A percentile compares a stretch with the other conserved stretches of the same genome.
These are phyloP conservation scores for Diaporthe sp. DNA, from an alignment of 2,329 filamentous ascomycete species.

Conservation along the genomic window DNA sequence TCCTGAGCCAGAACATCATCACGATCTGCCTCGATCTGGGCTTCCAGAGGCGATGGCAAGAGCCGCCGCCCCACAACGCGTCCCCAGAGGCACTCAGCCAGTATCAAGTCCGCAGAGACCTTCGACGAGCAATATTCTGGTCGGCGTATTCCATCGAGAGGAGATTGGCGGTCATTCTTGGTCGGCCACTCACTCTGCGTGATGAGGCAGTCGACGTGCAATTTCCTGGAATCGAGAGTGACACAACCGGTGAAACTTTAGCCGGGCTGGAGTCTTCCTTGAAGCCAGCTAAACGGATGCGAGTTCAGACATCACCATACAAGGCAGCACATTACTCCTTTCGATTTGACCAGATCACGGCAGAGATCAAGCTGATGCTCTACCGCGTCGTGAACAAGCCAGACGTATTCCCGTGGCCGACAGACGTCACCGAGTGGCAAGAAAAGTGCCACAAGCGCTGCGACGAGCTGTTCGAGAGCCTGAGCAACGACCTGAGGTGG, in stretches of 20 bases:
- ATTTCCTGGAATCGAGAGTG: conserved; percentile 6
- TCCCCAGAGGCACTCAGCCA: conserved; percentile 17
- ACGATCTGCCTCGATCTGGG: conserved; percentile 48
- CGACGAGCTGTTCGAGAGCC: conserved; percentile 38
- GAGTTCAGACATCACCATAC: conserved; percentile 42
- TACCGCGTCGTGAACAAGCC: conserved; percentile 45
- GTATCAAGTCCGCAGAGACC: conserved; percentile 36
- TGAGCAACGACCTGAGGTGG: not conserved
- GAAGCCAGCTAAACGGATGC: conserved; percentile 44
- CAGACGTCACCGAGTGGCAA: conserved; percentile 44
- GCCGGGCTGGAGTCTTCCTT: not conserved
- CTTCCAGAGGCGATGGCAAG: conserved; percentile 46
- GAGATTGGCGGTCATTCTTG: conserved; percentile 46
- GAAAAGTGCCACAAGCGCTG: conserved; percentile 43
- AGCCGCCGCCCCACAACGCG: conserved; percentile 25
- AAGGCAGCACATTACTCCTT: conserved; percentile 42
- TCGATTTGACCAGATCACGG: conserved; percentile 41
- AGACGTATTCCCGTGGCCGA: conserved; percentile 46
- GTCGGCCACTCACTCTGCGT: conserved; percentile 47
- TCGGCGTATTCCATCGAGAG: conserved; percentile 48
- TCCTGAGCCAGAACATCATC: conserved; percentile 47
- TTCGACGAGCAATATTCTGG: conserved; percentile 48
- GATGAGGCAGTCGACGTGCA: conserved; percentile 41
- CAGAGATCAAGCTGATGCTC: conserved; percentile 42
- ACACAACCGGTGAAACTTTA: not conserved